Base-by-base conservation (phyloP, 148 eudicot species). In the Vaccinium macrocarpon region DNA sequence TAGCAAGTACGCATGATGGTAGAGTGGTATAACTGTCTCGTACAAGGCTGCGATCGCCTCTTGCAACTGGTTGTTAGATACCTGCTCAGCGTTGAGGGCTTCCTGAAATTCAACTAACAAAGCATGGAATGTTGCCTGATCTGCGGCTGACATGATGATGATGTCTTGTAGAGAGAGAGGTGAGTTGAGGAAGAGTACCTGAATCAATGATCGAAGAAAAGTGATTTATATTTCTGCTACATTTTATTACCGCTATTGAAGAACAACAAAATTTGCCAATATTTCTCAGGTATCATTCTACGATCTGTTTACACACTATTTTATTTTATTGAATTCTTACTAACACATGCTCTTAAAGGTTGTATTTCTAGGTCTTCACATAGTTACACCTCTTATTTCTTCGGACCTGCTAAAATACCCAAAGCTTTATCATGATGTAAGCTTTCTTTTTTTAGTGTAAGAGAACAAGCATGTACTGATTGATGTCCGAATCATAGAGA, bases 351-450 rank as follows among this genome's bases (percentile, higher is more conserved):
- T 80, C 25, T 25, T 91, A 83, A 94, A 97, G 99, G 99, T 95
- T 78, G 98, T 97, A 42, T 97, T 89, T 87, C 84, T 88, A 78
- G 99, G 99, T 86, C 95, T 95, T 86, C 98, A 92, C 92, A 97
- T 97, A 86, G 93, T 97, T 77, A 92, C 96, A 49, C 99, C 99
- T 61, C 89, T 95, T 83, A 90, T 97, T 83, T 91, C 96, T 56
- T 19, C 89, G 84, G 99, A 95, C 85, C 90, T 92, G 85, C 91
- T 97, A 75, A 97, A 97, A 82, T 97, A 89, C 84, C 99, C 99
- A 29, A 97, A 97, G 87, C 93, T 97, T 71, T 95, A 94, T 87
- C 88, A 85, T 86, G 95, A 91, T 85, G 99, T 97, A 90, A 91
- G 97, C 27, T 86, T 80, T 73, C 68, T 32, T 50, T 82, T 76